Evolutionary conservation across 2,329 filamentous ascomycete species (phyloP).

Genomic region (Myriosclerotinia duriaeana): DNA sequence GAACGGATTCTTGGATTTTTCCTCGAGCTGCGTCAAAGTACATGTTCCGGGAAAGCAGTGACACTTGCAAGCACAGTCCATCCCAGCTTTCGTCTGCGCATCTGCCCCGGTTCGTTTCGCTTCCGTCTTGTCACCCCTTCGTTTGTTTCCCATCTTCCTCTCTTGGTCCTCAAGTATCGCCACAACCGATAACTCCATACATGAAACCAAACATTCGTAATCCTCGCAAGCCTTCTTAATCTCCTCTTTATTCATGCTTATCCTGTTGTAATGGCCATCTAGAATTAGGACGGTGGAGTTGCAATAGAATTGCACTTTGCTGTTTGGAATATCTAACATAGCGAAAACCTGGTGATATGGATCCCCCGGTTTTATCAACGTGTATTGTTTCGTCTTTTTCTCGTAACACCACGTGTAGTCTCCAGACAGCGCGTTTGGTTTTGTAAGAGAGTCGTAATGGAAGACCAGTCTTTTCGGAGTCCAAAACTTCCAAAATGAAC

Average conservation of each 20-base stretch:
- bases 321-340: neutral
- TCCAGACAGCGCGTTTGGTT: neutral
- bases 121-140: neutral
- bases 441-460: no score
- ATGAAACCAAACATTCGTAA: neutral
- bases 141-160: neutral
- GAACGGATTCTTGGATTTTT: neutral
- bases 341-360: neutral
- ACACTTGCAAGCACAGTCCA: neutral
- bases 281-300: no score
- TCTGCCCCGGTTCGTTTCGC: no score
- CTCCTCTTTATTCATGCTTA: no score
- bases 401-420: constrained; percentile 3
- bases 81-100: neutral
- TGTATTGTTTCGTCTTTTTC: neutral
- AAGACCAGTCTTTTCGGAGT: no score
- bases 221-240: neutral
- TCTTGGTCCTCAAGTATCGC: neutral
- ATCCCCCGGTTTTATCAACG: neutral
- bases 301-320: neutral
- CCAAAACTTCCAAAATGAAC: no score
- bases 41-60: constrained; percentile 2
- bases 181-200: neutral
- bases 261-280: no score
- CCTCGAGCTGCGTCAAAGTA: neutral